Conservation (phyloP, 2,329 filamentous ascomycete species). For the Talaromyces sp. region DNA sequence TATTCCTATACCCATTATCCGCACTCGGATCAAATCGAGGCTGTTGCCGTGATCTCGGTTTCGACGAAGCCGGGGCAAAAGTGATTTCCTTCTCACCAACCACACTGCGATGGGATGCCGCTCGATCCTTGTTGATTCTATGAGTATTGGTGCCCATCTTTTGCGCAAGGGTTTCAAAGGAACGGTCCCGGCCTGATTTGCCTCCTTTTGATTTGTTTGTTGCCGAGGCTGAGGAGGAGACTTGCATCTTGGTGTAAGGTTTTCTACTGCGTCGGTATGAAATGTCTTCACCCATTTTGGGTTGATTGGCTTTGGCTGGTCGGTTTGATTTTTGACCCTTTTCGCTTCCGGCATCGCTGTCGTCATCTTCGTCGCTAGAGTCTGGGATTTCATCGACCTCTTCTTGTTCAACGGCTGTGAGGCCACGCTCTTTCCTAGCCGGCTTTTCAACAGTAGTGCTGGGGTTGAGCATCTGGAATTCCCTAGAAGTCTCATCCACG, state of each 20-base stretch:
- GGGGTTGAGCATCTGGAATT: constrained; percentile 86
- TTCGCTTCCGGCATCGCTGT: constrained; percentile 8
- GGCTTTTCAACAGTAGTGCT: constrained; percentile 56
- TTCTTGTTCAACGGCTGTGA: constrained; percentile 64
- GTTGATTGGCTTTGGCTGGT: constrained; percentile 31
- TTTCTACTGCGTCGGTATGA: constrained; percentile 56
- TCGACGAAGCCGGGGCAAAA: constrained; percentile 50
- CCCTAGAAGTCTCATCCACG: constrained; percentile 82
- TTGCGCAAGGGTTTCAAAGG: constrained; percentile 57
- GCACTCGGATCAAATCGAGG: constrained; percentile 16
- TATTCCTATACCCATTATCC: constrained; percentile 29
- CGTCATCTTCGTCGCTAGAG: constrained; percentile 40
- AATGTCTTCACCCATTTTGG: constrained; percentile 46
- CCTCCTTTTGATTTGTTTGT: neutral
- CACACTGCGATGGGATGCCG: constrained; percentile 27
- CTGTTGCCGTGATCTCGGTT: neutral
- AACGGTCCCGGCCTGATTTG: constrained; percentile 49
- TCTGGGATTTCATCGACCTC: constrained; percentile 50
- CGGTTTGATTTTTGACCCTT: constrained; percentile 22
- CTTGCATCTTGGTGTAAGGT: constrained; percentile 53
- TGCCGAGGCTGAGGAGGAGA: constrained; percentile 51
- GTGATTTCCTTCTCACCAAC: constrained; percentile 57
- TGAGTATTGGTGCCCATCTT: constrained; percentile 37
- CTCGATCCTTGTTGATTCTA: constrained; percentile 6
- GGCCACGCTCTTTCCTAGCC: constrained; percentile 44